Conservation (phyloP, 2,329 filamentous ascomycete genomes). For the Zasmidium citrigriseum region DNA sequence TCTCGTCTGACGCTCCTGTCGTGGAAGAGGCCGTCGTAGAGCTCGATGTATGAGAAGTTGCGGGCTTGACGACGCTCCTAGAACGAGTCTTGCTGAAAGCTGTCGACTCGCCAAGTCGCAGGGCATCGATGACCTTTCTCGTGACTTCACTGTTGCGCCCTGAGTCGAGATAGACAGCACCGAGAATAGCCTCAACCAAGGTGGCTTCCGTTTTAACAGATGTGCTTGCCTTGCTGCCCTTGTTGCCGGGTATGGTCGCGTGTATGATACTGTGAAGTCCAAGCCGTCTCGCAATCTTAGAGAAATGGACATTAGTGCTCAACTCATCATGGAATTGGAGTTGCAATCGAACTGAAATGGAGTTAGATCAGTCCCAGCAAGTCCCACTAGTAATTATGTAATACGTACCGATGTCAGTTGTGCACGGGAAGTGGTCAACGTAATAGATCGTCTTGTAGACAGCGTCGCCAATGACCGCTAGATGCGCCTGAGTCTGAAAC, state of each 20-base stretch:
- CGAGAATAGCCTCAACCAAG: constrained; percentile 1
- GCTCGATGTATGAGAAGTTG: neutral
- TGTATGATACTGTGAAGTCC: neutral
- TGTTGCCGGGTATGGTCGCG: neutral
- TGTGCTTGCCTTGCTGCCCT: too few species aligned
- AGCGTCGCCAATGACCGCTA: constrained; percentile 1
- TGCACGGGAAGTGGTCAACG: neutral
- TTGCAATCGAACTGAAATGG: too few species aligned
- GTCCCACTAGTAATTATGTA: too few species aligned
- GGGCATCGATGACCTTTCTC: neutral
- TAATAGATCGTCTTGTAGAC: neutral
- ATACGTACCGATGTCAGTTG: neutral
- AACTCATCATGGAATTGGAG: neutral
- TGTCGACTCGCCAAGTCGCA: neutral
- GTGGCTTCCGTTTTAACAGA: neutral
- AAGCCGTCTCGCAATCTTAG: neutral
- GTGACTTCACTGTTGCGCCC: neutral
- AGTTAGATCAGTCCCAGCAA: too few species aligned
- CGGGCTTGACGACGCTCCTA: neutral
- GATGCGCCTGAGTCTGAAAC: neutral
- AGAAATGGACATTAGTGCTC: neutral
- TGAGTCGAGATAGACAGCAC: constrained; percentile 3
- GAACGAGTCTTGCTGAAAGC: neutral
- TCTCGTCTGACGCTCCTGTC: too few species aligned
- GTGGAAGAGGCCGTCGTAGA: neutral